Conservation (phyloP, 768 basidiomycete species). For the Collybia sp. region DNA sequence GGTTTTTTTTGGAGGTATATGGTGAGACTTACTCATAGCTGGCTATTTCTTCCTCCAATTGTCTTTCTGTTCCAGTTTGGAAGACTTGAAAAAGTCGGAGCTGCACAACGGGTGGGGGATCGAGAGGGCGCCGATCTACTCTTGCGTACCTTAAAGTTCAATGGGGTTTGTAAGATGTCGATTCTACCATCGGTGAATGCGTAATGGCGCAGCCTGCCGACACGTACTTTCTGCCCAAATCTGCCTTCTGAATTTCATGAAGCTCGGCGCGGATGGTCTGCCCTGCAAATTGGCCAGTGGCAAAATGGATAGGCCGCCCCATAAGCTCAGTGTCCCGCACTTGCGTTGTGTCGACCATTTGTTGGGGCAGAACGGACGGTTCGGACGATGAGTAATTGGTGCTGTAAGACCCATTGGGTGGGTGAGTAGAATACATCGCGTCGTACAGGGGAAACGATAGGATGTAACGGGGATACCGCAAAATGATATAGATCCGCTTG, state of each 20-base stretch:
- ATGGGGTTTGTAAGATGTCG: not conserved
- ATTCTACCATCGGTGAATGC: conserved; percentile 2
- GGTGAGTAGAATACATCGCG: not conserved
- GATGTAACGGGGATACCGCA: not conserved
- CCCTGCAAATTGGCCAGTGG: conserved; percentile 54
- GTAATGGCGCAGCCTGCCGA: not conserved
- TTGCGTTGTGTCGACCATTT: conserved; percentile 1
- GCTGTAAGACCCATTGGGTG: not conserved
- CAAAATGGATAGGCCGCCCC: conserved; percentile 48
- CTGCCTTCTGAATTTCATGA: conserved; percentile 53
- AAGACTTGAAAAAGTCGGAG: conserved; percentile 44
- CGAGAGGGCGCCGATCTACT: conserved; percentile 57
- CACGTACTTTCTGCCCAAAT: conserved; percentile 57
- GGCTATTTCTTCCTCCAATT: conserved; percentile 37
- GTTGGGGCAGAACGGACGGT: not conserved
- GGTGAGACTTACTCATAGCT: conserved; percentile 41
- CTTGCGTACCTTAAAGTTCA: conserved; percentile 41
- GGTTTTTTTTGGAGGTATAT: conserved; percentile 3
- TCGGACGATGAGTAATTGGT: not conserved
- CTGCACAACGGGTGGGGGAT: conserved; percentile 57
- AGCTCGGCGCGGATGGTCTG: conserved; percentile 46
- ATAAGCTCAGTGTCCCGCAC: conserved; percentile 20
- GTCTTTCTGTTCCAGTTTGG: conserved; percentile 32
- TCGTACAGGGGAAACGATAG: not conserved
- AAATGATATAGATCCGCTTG: not conserved